These are phyloP conservation scores for Dactylellina drechsleri DNA, from an alignment of 2,329 filamentous ascomycete genomes.

Conservation along the genomic window DNA sequence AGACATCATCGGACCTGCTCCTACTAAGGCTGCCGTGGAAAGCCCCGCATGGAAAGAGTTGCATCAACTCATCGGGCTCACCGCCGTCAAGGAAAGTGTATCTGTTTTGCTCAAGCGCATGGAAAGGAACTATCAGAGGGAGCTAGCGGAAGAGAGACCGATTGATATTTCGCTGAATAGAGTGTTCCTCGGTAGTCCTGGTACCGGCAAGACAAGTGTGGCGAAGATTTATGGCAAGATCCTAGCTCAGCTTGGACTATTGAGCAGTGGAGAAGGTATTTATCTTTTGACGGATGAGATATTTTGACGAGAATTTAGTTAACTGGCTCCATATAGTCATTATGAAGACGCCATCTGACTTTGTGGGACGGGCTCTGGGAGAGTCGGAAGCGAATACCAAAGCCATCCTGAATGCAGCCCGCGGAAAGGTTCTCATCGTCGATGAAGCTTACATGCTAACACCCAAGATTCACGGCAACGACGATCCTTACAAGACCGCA, in stretches of 20 bases:
- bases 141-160: slow-evolving; percentile 70
- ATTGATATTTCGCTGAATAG: slow-evolving; percentile 73
- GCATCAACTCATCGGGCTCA: slow-evolving; percentile 70
- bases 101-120: slow-evolving; percentile 70
- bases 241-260: slow-evolving; percentile 72
- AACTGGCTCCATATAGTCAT: slow-evolving; percentile 65
- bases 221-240: slow-evolving; percentile 78
- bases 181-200: slow-evolving; percentile 77
- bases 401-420: slow-evolving; percentile 72
- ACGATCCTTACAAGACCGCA: slow-evolving; percentile 69
- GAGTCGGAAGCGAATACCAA: slow-evolving; percentile 77
- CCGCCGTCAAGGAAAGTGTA: slow-evolving; percentile 72
- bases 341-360: slow-evolving; percentile 76
- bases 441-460: slow-evolving; percentile 79
- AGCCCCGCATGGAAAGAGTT: slow-evolving; percentile 69
- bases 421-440: slow-evolving; percentile 80
- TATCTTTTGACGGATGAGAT: background rate
- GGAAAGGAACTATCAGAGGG: slow-evolving; percentile 72
- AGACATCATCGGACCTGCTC: slow-evolving; percentile 76
- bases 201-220: slow-evolving; percentile 80
- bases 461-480: slow-evolving; percentile 57
- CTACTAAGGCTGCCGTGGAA: slow-evolving; percentile 67
- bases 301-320: slow-evolving; percentile 5
- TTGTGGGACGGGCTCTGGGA: slow-evolving; percentile 73
- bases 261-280: slow-evolving; percentile 72